Base-by-base conservation (phyloP, 495 filamentous ascomycete species). In the Amorphotheca resinae region DNA sequence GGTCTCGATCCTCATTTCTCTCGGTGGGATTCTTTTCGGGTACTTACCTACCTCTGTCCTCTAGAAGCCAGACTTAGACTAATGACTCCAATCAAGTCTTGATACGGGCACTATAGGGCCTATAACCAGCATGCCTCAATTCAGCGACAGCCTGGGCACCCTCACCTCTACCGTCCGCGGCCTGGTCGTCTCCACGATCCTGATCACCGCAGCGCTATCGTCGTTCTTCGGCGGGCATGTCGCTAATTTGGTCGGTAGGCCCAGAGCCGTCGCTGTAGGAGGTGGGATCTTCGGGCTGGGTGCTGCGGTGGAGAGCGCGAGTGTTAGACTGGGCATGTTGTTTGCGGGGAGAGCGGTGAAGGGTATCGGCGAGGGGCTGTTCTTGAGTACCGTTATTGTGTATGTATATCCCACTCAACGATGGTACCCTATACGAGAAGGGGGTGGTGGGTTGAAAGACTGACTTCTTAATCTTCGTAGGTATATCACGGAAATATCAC, bases 101-200 rank as follows among this genome's bases (percentile, higher is more conserved):
- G 76, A 82, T 38, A 81, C 74, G 0, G 76, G 79, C 2, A 69
- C 68, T 3, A 79, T 82, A 35, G 79, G 79, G 0, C 69, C 74
- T 9, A 59, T 80, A 0, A 80, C 74, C 5, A 59, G 64, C 16
- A 81, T 84, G 79, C 61, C 62, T 0, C 56, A 63, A 31, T 82
- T 79, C 53, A 54, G 52, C 1, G 44, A 52, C 5, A 55, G 61
- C 8, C 66, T 82, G 33, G 73, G 76, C 1, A 49, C 54, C 18
- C 64, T 74, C 28, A 73, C 76, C 1, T 61, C 77, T 3, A 65
- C 64, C 0, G 57, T 78, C 32, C 68, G 72, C 35, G 77, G 77
- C 1, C 60, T 81, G 14, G 68, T 74, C 3, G 75, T 83, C 18
- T 82, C 79, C 2, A 66, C 69, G 7, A 76, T 82, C 40, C 59